Percentiles rank a stretch among this genome's conserved stretches.
These are phyloP conservation scores for Suhomyces sp. DNA, from an alignment of 805 yeast genomes.

Conservation along the genomic window DNA sequence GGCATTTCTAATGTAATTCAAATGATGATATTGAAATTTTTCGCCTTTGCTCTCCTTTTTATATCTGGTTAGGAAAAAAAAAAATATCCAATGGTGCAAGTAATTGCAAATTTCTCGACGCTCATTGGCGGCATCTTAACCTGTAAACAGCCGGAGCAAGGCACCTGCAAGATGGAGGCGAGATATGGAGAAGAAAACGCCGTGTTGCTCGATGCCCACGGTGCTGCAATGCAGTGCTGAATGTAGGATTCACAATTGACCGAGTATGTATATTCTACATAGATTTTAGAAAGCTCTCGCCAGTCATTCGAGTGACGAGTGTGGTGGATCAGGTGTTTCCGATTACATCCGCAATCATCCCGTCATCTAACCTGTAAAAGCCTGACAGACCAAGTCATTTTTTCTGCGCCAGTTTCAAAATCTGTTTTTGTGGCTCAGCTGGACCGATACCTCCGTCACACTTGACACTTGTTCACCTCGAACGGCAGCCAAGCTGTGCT, in stretches of 20 bases:
- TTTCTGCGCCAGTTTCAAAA: neutral
- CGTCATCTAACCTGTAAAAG: constrained; percentile 5
- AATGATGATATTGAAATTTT: constrained; percentile 2
- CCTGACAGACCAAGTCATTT: neutral
- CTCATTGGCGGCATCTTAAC: constrained; percentile 10
- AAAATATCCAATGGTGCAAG: constrained; percentile 3
- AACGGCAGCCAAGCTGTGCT: neutral
- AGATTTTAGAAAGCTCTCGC: neutral
- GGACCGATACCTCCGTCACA: constrained; percentile 3
- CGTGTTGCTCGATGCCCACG: neutral
- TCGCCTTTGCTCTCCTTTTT: constrained; percentile 3
- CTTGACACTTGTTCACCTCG: neutral
- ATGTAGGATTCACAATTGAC: neutral
- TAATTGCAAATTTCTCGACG: constrained; percentile 11
- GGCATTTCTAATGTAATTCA: constrained; percentile 29
- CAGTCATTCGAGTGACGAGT: neutral
- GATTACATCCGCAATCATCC: constrained; percentile 1
- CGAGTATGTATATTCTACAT: neutral
- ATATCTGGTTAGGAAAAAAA: constrained; percentile 3
- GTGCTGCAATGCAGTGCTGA: neutral
- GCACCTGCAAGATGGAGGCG: neutral
- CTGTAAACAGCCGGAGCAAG: neutral
- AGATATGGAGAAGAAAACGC: neutral
- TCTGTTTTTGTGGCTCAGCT: neutral
- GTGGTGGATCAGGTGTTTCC: neutral